A percentile compares a stretch with the other conserved stretches of the same genome.
phyloP scores from a whole-genome alignment of 768 basidiomycete genomes.

The Suillus americanus region DNA sequence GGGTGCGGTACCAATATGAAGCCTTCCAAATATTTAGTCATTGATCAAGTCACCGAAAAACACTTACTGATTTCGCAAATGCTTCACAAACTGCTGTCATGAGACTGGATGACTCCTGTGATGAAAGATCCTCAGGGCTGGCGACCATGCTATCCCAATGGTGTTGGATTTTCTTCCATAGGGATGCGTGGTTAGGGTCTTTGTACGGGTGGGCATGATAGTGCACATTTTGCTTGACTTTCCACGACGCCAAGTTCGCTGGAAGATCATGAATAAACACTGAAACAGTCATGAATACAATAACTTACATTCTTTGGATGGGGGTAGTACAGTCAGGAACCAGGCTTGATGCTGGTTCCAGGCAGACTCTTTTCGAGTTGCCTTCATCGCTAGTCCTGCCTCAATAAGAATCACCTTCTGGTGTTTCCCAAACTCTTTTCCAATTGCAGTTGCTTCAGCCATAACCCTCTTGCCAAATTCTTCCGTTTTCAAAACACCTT shows the following conservation, averaged over 20 bases:
- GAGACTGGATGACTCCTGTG: not conserved
- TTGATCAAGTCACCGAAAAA: not conserved
- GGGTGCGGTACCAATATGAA: not conserved
- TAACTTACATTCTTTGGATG: not conserved
- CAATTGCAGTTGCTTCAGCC: slow-evolving; percentile 2
- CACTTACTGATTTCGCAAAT: not conserved
- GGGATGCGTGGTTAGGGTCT: not conserved
- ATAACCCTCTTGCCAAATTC: not conserved
- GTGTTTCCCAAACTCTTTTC: slow-evolving; percentile 1
- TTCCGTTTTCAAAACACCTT: not conserved
- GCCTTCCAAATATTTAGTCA: not conserved
- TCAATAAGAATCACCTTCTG: not conserved
- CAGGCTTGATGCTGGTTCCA: slow-evolving; percentile 10
- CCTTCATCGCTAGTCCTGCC: slow-evolving; percentile 5
- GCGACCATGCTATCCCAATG: not conserved
- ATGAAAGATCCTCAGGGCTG: not conserved
- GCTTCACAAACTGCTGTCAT: not conserved
- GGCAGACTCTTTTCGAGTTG: not conserved
- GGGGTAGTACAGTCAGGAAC: not conserved
- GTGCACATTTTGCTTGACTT: not conserved
- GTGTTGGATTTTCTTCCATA: not conserved
- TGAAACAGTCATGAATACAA: not conserved
- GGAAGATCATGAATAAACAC: not conserved
- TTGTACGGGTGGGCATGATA: not conserved
- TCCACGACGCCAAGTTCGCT: not conserved